Evolutionary conservation across 345 rosid genomes (phyloP), one percentile per base, ranked within the genome.

Genomic region (Mercurialis annua): DNA sequence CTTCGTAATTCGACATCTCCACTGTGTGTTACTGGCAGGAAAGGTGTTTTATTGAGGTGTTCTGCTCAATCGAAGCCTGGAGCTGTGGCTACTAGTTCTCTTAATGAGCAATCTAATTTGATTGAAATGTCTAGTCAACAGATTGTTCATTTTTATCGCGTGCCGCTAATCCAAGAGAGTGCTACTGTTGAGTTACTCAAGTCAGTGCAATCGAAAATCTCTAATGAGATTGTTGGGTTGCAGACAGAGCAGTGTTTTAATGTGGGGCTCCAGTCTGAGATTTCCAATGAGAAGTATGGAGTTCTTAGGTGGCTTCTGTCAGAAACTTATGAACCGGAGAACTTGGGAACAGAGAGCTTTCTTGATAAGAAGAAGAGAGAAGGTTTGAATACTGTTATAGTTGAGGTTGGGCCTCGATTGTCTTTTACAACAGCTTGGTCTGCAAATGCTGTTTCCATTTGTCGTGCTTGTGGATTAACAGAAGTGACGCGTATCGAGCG

Each of bases 401-500:
- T 87, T 59, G 98, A 93, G 82, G 97, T 88, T 67, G 97, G 97
- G 62, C 97, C 98, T 0, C 77, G 97, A 68, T 56, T 93, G 70
- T 93, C 98, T 14, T 93, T 93, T 65, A 87, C 97, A 4, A 90
- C 98, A 27, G 97, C 97, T 1, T 93, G 97, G 98, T 93, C 98
- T 24, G 67, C 92, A 7, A 92, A 92, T 77, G 97, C 90, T 17
- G 97, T 92, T 33, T 92, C 97, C 1, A 83, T 92, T 47, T 92
- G 97, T 59, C 64, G 46, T 67, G 89, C 93, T 0, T 88, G 96
- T 78, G 98, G 97, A 27, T 76, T 88, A 71, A 77, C 67, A 14
- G 94, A 85, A 40, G 97, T 93, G 73, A 82, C 83, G 44, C 81
- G 98, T 46, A 69, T 93, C 77, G 98, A 90, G 78, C 87, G 94